phyloP scores from a whole-genome alignment of 2,329 filamentous ascomycete genomes.

The Pseudocercospora pini-densiflorae region DNA sequence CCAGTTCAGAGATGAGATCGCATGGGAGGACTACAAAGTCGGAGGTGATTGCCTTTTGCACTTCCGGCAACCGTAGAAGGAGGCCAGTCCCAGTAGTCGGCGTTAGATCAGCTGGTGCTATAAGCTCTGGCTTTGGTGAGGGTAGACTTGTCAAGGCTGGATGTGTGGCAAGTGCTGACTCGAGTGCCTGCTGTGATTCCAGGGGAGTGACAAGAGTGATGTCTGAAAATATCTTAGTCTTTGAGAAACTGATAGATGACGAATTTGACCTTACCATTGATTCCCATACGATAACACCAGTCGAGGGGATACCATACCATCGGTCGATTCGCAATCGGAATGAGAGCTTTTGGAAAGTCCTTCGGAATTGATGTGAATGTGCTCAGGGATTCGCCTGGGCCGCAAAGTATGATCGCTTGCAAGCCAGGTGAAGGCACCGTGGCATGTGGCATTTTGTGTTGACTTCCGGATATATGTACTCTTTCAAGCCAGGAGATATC shows the following conservation, averaged over 20 bases:
- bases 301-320: conserved; percentile 92
- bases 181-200: conserved; percentile 67
- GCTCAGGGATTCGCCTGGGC: conserved; percentile 78
- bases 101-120: conserved; percentile 76
- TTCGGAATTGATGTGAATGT: conserved; percentile 82
- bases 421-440: conserved; percentile 76
- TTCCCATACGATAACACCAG: conserved; percentile 80
- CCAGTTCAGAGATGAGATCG: conserved; percentile 88
- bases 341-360: conserved; percentile 79
- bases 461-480: background rate
- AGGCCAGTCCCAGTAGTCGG: conserved; percentile 89
- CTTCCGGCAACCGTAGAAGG: conserved; percentile 80
- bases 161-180: conserved; percentile 73
- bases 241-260: background rate
- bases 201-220: conserved; percentile 62
- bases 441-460: conserved; percentile 70
- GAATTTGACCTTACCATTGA: conserved; percentile 60
- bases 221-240: conserved; percentile 37
- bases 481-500: no score
- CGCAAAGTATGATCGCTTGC: conserved; percentile 82
- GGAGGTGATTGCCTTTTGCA: conserved; percentile 75
- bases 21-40: conserved; percentile 93
- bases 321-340: conserved; percentile 81
- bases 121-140: conserved; percentile 71
- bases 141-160: conserved; percentile 77